Conservation (phyloP, 2,329 filamentous ascomycete species). For the Scedosporium minutisporum region DNA sequence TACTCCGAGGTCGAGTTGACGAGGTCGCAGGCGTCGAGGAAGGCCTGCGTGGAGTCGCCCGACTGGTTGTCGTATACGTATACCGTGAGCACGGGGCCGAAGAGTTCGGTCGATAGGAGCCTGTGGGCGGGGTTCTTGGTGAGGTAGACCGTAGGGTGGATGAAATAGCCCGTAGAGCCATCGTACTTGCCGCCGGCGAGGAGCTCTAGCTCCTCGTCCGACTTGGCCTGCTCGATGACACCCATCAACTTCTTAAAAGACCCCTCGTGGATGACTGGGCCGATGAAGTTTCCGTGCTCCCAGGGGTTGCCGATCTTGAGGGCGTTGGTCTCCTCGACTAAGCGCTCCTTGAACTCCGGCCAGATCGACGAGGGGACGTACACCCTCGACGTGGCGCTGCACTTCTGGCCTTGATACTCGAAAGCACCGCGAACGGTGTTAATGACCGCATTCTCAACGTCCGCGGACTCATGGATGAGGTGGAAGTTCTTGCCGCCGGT, state of each 20-base stretch:
- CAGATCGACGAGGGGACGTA: conserved; percentile 72
- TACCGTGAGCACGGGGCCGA: conserved; percentile 65
- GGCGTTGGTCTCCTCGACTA: conserved; percentile 58
- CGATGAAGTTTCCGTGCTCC: conserved; percentile 70
- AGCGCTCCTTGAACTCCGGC: conserved; percentile 57
- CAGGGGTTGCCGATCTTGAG: conserved; percentile 61
- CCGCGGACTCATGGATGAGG: conserved; percentile 66
- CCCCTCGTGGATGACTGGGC: conserved; percentile 73
- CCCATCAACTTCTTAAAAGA: conserved; percentile 72
- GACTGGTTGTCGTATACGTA: conserved; percentile 68
- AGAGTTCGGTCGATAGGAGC: conserved; percentile 69
- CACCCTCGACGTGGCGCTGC: conserved; percentile 70
- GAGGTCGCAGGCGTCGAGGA: conserved; percentile 47
- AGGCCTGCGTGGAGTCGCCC: conserved; percentile 39
- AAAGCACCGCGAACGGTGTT: conserved; percentile 82
- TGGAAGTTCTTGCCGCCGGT: conserved; percentile 95
- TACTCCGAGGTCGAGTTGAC: conserved; percentile 69
- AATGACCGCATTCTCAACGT: conserved; percentile 67
- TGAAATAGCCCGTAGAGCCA: conserved; percentile 68
- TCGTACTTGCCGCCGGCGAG: conserved; percentile 71
- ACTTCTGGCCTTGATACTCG: conserved; percentile 88
- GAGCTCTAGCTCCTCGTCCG: conserved; percentile 61
- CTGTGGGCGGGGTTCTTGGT: conserved; percentile 65
- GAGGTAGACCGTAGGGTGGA: conserved; percentile 74
- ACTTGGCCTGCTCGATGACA: conserved; percentile 72